These are phyloP conservation scores for Evansstolkia leycettana DNA, from an alignment of 495 filamentous ascomycete species.

Conservation along the genomic window DNA sequence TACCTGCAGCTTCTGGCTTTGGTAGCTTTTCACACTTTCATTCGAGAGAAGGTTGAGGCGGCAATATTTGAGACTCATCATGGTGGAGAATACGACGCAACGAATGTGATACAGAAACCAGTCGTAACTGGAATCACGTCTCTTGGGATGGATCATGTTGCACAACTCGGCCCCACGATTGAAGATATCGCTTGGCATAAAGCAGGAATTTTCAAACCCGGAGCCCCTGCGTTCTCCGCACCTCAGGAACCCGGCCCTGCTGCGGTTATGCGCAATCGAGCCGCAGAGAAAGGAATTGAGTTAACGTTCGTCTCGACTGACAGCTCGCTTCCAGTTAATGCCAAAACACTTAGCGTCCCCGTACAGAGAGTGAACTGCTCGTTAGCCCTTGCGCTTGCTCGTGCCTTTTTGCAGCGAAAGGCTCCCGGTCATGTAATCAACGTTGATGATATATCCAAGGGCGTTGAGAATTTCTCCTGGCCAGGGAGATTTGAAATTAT, in stretches of 20 bases:
- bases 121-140: constrained; percentile 57
- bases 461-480: no score
- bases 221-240: constrained; percentile 53
- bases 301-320: constrained; percentile 46
- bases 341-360: constrained; percentile 12
- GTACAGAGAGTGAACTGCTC: constrained; percentile 30
- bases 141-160: constrained; percentile 71
- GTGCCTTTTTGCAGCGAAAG: no score
- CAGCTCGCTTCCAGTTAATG: constrained; percentile 18
- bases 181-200: constrained; percentile 88
- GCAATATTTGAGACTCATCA: no score
- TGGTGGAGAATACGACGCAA: constrained; percentile 74
- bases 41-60: no score
- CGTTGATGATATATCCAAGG: no score
- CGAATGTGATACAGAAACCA: constrained; percentile 61
- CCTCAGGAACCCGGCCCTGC: constrained; percentile 44
- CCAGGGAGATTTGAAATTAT: no score
- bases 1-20: no score
- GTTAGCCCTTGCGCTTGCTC: no score
- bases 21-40: no score
- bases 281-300: constrained; percentile 44
- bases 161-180: constrained; percentile 58
- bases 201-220: constrained; percentile 66
- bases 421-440: no score
- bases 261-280: constrained; percentile 49